Percentiles rank a stretch among this genome's conserved stretches.
Conservation (phyloP, 2,329 filamentous ascomycete species). For the Aspergillus japonicus region DNA sequence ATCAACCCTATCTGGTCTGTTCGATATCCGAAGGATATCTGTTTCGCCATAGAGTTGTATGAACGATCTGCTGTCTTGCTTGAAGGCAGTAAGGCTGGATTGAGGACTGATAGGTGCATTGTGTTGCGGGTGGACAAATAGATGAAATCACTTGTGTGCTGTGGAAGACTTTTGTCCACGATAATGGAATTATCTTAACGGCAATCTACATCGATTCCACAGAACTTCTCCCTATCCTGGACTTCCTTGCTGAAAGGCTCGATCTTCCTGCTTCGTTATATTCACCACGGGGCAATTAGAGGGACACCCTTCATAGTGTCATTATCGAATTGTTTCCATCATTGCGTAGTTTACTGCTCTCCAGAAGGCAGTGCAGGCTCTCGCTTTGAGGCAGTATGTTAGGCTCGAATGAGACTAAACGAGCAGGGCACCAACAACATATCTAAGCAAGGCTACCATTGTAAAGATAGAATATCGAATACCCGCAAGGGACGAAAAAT, state of each 20-base stretch:
- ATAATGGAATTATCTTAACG: background rate
- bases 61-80: conserved; percentile 8
- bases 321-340: background rate
- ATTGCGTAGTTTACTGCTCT: background rate
- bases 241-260: background rate
- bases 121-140: conserved; percentile 26
- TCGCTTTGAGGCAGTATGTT: background rate
- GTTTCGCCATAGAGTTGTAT: conserved; percentile 15
- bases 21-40: conserved; percentile 19
- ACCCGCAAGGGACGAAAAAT: background rate
- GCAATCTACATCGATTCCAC: conserved; percentile 2
- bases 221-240: background rate
- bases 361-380: background rate
- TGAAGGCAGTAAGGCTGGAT: conserved; percentile 17
- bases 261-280: background rate
- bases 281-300: background rate
- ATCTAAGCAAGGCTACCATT: too few species aligned
- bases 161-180: conserved; percentile 15
- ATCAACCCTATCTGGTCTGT: conserved; percentile 17
- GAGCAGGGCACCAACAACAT: too few species aligned
- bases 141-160: conserved; percentile 24
- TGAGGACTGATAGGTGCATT: conserved; percentile 23
- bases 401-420: too few species aligned
- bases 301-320: background rate
- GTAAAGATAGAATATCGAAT: background rate